Conservation (phyloP, 1,284 basidiomycete genomes). For the Sporisorium iseilematis-ciliati region DNA sequence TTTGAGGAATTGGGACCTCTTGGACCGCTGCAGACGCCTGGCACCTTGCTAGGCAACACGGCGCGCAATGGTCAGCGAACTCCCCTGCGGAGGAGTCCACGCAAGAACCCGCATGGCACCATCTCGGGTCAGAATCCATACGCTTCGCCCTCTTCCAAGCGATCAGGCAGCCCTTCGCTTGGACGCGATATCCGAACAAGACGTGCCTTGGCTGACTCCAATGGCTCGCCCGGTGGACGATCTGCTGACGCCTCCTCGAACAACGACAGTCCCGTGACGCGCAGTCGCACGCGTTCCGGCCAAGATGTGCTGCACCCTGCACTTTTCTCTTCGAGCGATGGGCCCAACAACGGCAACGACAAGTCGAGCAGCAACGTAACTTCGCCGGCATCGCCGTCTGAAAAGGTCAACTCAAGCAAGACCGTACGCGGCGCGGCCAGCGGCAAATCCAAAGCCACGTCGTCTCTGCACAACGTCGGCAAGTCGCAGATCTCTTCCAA, state of each 20-base stretch:
- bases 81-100: constrained; percentile 60
- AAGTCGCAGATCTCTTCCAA: constrained; percentile 22
- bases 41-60: constrained; percentile 33
- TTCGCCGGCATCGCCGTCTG: constrained; percentile 50
- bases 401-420: constrained; percentile 16
- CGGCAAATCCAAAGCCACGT: constrained; percentile 19
- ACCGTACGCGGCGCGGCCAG: constrained; percentile 3
- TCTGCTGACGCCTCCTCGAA: constrained; percentile 10
- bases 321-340: constrained; percentile 52
- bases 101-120: constrained; percentile 66
- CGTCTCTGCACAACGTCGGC: constrained; percentile 16
- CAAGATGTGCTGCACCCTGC: constrained; percentile 47
- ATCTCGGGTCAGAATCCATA: constrained; percentile 61
- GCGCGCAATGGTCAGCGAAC: constrained; percentile 17
- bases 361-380: constrained; percentile 55
- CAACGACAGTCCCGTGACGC: constrained; percentile 54
- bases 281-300: constrained; percentile 45
- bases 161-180: constrained; percentile 24
- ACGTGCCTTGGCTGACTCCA: neutral
- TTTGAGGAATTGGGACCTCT: constrained; percentile 54
- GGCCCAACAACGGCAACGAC: constrained; percentile 11
- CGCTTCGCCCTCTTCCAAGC: constrained; percentile 41
- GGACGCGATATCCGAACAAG: constrained; percentile 21
- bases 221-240: constrained; percentile 19
- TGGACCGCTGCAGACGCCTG: constrained; percentile 42